Percentiles rank a stretch among this genome's conserved stretches.
Evolutionary conservation across 441 rosid species (phyloP).

Genomic region (Macaranga tanarius): DNA sequence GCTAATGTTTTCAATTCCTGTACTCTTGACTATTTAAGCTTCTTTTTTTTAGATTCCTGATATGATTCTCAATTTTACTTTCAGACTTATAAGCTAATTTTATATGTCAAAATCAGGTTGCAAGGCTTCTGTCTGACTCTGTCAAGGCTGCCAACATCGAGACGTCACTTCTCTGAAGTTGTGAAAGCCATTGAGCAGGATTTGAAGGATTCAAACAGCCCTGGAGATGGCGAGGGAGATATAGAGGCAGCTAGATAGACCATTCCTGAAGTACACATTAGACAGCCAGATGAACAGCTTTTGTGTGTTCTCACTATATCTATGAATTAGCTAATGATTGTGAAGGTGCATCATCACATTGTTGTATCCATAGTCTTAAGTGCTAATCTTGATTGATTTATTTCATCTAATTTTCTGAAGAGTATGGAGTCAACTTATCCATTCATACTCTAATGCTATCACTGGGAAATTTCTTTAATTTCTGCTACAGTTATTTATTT

Average conservation of each 20-base stretch:
- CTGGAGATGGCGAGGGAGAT: background rate
- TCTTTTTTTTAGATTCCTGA: background rate
- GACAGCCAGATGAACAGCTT: background rate
- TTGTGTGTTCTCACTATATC: background rate
- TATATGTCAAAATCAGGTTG: constrained; percentile 17
- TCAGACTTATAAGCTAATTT: background rate
- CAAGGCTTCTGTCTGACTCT: constrained; percentile 30
- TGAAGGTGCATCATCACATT: background rate
- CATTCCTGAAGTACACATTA: background rate
- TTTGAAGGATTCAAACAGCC: background rate
- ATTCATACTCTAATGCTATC: too few relatives aligned
- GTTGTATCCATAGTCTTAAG: background rate
- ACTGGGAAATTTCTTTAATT: background rate
- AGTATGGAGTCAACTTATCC: too few relatives aligned
- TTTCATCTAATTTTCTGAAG: background rate
- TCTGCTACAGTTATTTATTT: too few relatives aligned
- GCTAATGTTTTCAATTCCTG: background rate
- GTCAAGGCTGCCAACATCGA: constrained; percentile 31
- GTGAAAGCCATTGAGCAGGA: constrained; percentile 24
- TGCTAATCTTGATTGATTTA: background rate
- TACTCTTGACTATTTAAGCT: background rate
- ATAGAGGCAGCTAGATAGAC: constrained; percentile 22
- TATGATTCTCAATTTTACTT: background rate
- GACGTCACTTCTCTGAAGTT: constrained; percentile 32
- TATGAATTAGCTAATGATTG: background rate